Percentiles rank a stretch among this genome's conserved stretches.
These are phyloP conservation scores for Tuber melanosporum DNA, from an alignment of 495 filamentous ascomycete genomes.

Conservation along the genomic window DNA sequence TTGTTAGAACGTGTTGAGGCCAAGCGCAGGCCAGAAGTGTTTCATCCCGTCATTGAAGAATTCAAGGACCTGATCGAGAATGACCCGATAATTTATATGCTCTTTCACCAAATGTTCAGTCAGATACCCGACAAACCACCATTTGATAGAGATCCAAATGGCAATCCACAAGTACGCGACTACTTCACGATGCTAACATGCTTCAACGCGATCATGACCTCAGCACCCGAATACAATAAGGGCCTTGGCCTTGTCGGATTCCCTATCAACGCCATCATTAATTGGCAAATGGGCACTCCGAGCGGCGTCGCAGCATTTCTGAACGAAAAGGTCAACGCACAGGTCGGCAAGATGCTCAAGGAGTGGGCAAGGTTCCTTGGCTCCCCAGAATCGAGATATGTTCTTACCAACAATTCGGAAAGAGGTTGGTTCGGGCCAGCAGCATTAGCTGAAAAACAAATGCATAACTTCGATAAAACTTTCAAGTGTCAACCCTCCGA, in stretches of 20 bases:
- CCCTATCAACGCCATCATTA: conserved; percentile 62
- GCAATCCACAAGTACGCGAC: conserved; percentile 53
- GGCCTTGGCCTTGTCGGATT: conserved; percentile 60
- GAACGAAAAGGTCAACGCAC: conserved; percentile 56
- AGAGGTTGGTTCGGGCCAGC: conserved; percentile 57
- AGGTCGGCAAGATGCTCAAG: conserved; percentile 63
- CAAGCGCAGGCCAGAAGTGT: not conserved
- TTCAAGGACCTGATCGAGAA: conserved; percentile 50
- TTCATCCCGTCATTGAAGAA: conserved; percentile 42
- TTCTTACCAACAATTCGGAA: conserved; percentile 47
- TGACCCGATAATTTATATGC: conserved; percentile 49
- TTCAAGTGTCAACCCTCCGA: conserved; percentile 49
- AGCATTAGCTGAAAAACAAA: conserved; percentile 41
- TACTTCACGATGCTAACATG: conserved; percentile 60
- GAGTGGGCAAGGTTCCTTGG: conserved; percentile 59
- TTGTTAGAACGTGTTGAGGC: conserved; percentile 6
- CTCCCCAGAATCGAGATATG: conserved; percentile 54
- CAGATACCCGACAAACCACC: conserved; percentile 56
- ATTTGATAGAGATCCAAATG: conserved; percentile 58
- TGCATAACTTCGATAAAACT: conserved; percentile 50
- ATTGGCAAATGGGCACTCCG: conserved; percentile 67
- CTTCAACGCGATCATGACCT: conserved; percentile 58
- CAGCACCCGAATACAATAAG: conserved; percentile 48
- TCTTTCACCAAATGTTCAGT: conserved; percentile 58
- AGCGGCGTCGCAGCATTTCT: conserved; percentile 50